Base-by-base conservation (phyloP, 257 asterid genomes). In the Perilla frutescens region DNA sequence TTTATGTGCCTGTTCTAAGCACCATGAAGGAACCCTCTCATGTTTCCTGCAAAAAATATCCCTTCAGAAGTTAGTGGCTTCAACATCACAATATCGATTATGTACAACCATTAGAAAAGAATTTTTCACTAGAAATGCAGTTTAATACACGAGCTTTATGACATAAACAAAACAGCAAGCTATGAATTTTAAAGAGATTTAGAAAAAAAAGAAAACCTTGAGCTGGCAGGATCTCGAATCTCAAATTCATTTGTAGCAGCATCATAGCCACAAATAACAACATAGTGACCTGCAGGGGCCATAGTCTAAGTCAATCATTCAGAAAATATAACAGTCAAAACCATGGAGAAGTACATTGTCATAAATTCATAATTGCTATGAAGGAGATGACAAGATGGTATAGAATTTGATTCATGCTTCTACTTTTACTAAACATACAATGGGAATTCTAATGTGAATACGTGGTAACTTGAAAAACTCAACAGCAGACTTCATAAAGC, bases 151-250 rank as follows among this genome's bases (percentile, higher is more conserved):
- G 40, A 47, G 57, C 58, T 62, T 68, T 37, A 62, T 55, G 55
- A 56, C 40, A 53, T 44, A 64, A 9, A 57, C 39, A 47, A 56
- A 71, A 32, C 26, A 15, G 10, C 13, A 58, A 29, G 10, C 11
- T 9, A 14, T 31, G 9, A 41, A 41, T 5, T 51, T 20, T 9
- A 14, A 40, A 58, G 26, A 49, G 44, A 60, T 29, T 51, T 20
- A 72, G 67, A 54, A 15, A 73, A 54, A 31, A 13, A 5, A 34
- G 53, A 56, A 45, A 74, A 93, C 98, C 96, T 87, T 77, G 97
- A 85, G 89, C 96, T 88, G 74, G 96, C 94, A 47, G 98, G 98
- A 86, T 94, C 98, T 74, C 98, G 96, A 77, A 94, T 90, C 91
- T 94, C 98, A 85, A 94, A 94, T 82, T 91, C 96, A 37, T 90